Percentiles rank a stretch among this genome's conserved stretches.
Evolutionary conservation across 495 filamentous ascomycete species (phyloP).

Genomic region (Aspergillus incahuasiensis): DNA sequence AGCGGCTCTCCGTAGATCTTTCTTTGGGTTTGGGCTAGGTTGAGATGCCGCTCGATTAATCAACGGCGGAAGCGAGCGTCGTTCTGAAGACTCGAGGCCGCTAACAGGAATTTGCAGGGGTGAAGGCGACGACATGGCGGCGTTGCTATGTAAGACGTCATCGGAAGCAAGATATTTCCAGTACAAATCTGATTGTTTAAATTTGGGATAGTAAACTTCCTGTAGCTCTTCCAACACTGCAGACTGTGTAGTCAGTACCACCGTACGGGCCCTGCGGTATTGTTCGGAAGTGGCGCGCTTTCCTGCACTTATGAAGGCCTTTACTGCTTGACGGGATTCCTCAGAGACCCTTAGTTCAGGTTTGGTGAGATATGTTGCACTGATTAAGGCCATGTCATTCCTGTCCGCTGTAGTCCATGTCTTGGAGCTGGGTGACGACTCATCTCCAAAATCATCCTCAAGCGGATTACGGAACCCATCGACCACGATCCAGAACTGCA

Average conservation of each 20-base stretch:
- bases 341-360: slow-evolving; percentile 74
- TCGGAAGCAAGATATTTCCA: slow-evolving; percentile 94
- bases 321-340: slow-evolving; percentile 62
- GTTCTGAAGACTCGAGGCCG: slow-evolving; percentile 27
- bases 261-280: slow-evolving; percentile 76
- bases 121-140: slow-evolving; percentile 20
- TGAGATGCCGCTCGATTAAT: slow-evolving; percentile 40
- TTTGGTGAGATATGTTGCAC: slow-evolving; percentile 79
- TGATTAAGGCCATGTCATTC: slow-evolving; percentile 81
- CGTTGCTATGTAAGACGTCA: slow-evolving; percentile 54
- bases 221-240: slow-evolving; percentile 78
- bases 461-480: slow-evolving; percentile 95
- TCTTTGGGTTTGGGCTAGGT: slow-evolving; percentile 30
- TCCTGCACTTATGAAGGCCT: slow-evolving; percentile 72
- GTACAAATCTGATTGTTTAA: slow-evolving; percentile 87
- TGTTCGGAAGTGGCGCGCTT: slow-evolving; percentile 69
- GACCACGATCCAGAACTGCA: slow-evolving; percentile 98
- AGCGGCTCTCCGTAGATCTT: slow-evolving; percentile 54
- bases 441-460: slow-evolving; percentile 77
- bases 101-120: slow-evolving; percentile 22
- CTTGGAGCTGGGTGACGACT: slow-evolving; percentile 56
- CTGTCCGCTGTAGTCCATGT: slow-evolving; percentile 83
- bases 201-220: slow-evolving; percentile 70
- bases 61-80: slow-evolving; percentile 40
- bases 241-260: slow-evolving; percentile 79